phyloP scores from a whole-genome alignment of 345 rosid genomes.

The Anastatica hierochuntica region DNA sequence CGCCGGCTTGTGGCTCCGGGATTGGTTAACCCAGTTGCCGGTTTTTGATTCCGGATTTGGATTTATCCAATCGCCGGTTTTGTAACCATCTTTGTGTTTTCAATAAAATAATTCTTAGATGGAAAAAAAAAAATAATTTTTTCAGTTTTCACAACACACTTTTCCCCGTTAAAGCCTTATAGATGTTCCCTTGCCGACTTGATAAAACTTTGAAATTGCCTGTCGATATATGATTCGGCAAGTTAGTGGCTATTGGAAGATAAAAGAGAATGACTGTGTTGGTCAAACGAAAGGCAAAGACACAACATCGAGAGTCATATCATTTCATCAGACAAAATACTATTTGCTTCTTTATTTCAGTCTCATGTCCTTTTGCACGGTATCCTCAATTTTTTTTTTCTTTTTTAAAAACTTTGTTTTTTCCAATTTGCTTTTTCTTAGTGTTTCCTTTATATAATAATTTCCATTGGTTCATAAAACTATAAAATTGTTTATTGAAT shows the following conservation, averaged over 20 bases:
- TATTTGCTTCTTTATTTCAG: slow-evolving; percentile 18
- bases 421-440: slow-evolving; percentile 19
- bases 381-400: background rate
- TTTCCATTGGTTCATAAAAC: background rate
- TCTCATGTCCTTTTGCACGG: slow-evolving; percentile 21
- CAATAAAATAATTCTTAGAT: too few species aligned
- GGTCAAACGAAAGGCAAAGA: slow-evolving; percentile 26
- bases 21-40: too few species aligned
- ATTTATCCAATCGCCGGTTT: too few species aligned
- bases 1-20: too few species aligned
- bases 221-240: background rate
- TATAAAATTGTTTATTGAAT: slow-evolving; percentile 4
- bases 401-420: background rate
- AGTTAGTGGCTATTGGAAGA: too few species aligned
- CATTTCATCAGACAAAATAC: slow-evolving; percentile 13
- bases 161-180: background rate
- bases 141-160: too few species aligned
- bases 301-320: slow-evolving; percentile 23
- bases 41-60: too few species aligned
- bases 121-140: too few species aligned
- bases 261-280: slow-evolving; percentile 17
- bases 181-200: background rate
- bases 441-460: slow-evolving; percentile 22
- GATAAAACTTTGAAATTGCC: slow-evolving; percentile 1
- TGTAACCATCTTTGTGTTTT: too few species aligned